Conservation (phyloP, 306 rosid species). For the Corylus heterophylla region DNA sequence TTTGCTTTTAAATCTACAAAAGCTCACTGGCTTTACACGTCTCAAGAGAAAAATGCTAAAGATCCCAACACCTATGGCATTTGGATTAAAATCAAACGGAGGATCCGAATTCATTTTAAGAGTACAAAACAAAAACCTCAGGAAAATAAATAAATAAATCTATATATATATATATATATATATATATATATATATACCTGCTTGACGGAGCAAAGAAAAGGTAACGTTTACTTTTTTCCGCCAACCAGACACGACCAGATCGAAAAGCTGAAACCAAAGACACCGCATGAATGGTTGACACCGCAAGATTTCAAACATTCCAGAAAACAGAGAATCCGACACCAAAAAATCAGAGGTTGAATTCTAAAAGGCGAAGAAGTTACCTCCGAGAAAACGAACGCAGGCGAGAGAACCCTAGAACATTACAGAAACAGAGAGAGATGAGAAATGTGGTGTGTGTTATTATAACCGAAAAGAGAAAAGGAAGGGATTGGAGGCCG, state of each 20-base stretch:
- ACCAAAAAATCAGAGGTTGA: background rate
- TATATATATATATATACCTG: conserved; percentile 19
- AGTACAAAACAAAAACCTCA: background rate
- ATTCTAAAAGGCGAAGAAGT: background rate
- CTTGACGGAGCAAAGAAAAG: background rate
- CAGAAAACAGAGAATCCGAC: background rate
- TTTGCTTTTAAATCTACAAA: background rate
- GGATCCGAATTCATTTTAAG: background rate
- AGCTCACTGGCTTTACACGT: background rate
- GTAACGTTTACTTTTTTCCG: conserved; percentile 8
- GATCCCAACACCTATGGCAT: background rate
- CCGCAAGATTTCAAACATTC: too few relatives aligned
- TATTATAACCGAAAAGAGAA: conserved; percentile 5
- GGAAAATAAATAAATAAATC: background rate
- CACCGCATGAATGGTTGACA: too few relatives aligned
- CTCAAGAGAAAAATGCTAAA: background rate
- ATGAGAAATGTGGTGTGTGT: background rate
- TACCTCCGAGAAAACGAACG: conserved; percentile 12
- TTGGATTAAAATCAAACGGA: background rate
- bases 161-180: background rate
- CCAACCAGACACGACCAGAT: conserved; percentile 20
- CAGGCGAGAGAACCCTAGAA: conserved; percentile 24
- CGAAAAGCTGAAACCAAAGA: background rate
- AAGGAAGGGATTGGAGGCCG: conserved; percentile 14
- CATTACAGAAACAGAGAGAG: background rate